Evolutionary conservation across 805 yeast genomes (phyloP).

Genomic region (Metschnikowia dekortorum): DNA sequence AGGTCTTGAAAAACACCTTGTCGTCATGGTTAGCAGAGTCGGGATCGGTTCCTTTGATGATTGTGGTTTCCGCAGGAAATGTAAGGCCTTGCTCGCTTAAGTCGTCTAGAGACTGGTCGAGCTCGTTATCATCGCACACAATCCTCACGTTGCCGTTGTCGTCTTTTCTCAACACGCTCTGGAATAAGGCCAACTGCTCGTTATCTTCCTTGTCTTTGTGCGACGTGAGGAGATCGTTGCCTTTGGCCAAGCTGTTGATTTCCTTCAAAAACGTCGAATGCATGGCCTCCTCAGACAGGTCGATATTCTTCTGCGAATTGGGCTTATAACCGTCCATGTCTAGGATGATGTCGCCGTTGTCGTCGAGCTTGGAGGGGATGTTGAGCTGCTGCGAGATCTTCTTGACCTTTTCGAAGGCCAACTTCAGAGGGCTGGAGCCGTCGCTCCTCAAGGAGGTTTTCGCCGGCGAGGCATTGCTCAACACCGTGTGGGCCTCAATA

Average conservation of each 20-base stretch:
- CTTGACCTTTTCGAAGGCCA: conserved; percentile 55
- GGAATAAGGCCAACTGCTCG: conserved; percentile 29
- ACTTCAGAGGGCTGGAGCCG: conserved; percentile 12
- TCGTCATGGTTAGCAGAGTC: conserved; percentile 5
- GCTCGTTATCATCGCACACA: conserved; percentile 20
- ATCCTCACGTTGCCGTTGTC: conserved; percentile 66
- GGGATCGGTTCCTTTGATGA: background rate
- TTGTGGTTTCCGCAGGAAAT: conserved; percentile 7
- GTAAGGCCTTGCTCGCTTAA: conserved; percentile 6
- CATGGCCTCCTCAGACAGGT: conserved; percentile 71
- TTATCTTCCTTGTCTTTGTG: conserved; percentile 12
- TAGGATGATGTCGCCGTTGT: conserved; percentile 82
- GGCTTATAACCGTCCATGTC: conserved; percentile 97
- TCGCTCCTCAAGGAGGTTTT: conserved; percentile 19
- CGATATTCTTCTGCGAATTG: conserved; percentile 64
- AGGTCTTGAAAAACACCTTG: conserved; percentile 69
- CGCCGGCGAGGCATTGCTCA: conserved; percentile 16
- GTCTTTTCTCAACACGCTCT: conserved; percentile 47
- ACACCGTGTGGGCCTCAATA: conserved; percentile 27
- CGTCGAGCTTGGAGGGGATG: conserved; percentile 83
- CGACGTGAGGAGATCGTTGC: conserved; percentile 11
- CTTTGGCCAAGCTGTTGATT: conserved; percentile 31
- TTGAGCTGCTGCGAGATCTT: conserved; percentile 66
- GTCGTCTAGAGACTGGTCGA: conserved; percentile 4
- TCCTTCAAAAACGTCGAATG: conserved; percentile 74